phyloP scores from a whole-genome alignment of 768 basidiomycete species.

The Rhizopogon salebrosus region DNA sequence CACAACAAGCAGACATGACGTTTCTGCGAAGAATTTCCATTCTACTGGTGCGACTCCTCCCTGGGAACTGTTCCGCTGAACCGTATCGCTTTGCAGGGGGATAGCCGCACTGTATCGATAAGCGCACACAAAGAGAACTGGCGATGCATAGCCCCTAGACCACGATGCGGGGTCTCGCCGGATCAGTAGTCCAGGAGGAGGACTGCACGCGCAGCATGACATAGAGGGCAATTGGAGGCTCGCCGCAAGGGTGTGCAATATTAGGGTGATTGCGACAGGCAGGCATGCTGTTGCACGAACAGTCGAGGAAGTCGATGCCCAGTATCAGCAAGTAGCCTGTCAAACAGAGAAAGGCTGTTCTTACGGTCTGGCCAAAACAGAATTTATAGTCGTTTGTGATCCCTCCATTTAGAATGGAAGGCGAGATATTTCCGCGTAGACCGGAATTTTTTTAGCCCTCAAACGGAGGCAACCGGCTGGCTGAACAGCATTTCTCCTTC shows the following conservation, averaged over 20 bases:
- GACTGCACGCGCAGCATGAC: not conserved
- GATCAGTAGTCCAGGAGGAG: not conserved
- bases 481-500: not conserved
- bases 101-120: not conserved
- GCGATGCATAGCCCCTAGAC: constrained; percentile 1
- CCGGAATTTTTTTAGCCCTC: not conserved
- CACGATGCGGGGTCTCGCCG: not conserved
- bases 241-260: constrained; percentile 2
- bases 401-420: not conserved
- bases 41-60: not conserved
- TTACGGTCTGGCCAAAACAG: not conserved
- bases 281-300: not conserved
- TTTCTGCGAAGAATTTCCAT: not conserved
- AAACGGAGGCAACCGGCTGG: not conserved
- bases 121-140: not conserved
- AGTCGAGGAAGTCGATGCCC: not conserved
- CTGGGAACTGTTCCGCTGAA: not conserved
- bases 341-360: not conserved
- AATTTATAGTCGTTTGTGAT: not conserved
- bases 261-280: constrained; percentile 4
- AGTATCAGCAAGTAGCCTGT: too few species aligned
- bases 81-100: not conserved
- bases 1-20: not conserved
- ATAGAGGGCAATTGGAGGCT: not conserved
- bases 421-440: not conserved